Percentiles rank a stretch among this genome's conserved stretches.
Conservation (phyloP, 192 early-diverging fungal species). For the Backusella macrospora region DNA sequence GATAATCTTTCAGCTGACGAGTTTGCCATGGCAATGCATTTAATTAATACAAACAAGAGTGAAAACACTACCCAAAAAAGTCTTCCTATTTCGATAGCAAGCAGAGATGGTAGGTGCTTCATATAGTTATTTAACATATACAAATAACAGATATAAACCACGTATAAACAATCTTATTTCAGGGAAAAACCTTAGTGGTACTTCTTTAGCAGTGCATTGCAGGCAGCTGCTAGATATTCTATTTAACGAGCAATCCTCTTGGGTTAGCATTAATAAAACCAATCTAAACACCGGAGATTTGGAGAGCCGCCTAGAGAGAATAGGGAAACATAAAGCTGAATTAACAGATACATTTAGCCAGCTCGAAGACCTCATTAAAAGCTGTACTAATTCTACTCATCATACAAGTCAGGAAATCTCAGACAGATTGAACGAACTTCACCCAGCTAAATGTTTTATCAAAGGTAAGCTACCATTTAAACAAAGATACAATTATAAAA, state of each 20-base stretch:
- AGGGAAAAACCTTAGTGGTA: neutral
- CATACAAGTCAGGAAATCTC: neutral
- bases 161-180: no score
- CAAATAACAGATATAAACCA: no score
- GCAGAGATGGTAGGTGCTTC: neutral
- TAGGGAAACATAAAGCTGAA: neutral
- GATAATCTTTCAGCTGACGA: neutral
- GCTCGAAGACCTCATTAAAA: neutral
- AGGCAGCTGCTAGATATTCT: neutral
- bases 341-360: neutral
- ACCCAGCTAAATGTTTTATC: neutral
- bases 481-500: neutral
- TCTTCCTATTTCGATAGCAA: neutral
- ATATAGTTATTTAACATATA: no score
- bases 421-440: neutral
- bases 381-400: neutral
- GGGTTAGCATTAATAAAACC: constrained; percentile 1
- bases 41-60: neutral
- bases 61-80: neutral
- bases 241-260: neutral
- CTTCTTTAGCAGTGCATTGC: constrained; percentile 1
- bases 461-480: neutral
- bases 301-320: neutral
- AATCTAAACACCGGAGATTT: neutral
- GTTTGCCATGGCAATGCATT: constrained; percentile 9